Conservation (phyloP, 192 early-diverging fungal genomes). For the Coemansia sp. region DNA sequence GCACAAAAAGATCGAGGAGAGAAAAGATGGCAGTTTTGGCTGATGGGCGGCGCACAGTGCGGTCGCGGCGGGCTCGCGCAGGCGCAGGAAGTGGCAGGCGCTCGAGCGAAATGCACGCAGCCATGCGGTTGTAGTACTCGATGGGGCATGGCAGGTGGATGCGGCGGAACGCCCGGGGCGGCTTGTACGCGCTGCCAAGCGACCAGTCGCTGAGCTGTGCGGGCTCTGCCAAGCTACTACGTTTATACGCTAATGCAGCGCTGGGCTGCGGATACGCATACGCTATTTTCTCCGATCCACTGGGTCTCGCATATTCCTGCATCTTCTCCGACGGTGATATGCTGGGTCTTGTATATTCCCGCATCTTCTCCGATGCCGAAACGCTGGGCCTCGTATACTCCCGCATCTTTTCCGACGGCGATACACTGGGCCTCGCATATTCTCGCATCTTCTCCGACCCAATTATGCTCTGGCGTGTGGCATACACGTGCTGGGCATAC, state of each 20-base stretch:
- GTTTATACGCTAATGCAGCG: too few species aligned
- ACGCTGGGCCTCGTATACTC: neutral
- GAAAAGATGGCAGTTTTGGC: constrained; percentile 45
- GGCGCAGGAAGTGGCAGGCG: neutral
- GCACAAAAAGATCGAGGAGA: constrained; percentile 35
- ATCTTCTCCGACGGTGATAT: too few species aligned
- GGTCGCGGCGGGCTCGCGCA: neutral
- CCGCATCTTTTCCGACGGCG: neutral
- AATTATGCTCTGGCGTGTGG: neutral
- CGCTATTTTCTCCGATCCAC: neutral
- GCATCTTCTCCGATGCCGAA: neutral
- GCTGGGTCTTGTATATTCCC: too few species aligned
- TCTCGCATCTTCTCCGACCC: neutral
- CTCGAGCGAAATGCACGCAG: constrained; percentile 13
- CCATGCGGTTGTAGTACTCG: constrained; percentile 17
- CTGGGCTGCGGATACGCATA: neutral
- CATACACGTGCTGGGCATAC: neutral
- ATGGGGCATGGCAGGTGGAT: constrained; percentile 16
- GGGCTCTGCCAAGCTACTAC: neutral
- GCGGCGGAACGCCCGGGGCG: constrained; percentile 4
- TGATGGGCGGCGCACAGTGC: constrained; percentile 32
- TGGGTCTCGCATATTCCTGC: too few species aligned
- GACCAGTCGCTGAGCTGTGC: constrained; percentile 9
- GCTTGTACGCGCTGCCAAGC: constrained; percentile 6
- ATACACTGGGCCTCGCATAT: neutral